Conservation (phyloP, 2,329 filamentous ascomycete genomes). For the Tolypocladium album region DNA sequence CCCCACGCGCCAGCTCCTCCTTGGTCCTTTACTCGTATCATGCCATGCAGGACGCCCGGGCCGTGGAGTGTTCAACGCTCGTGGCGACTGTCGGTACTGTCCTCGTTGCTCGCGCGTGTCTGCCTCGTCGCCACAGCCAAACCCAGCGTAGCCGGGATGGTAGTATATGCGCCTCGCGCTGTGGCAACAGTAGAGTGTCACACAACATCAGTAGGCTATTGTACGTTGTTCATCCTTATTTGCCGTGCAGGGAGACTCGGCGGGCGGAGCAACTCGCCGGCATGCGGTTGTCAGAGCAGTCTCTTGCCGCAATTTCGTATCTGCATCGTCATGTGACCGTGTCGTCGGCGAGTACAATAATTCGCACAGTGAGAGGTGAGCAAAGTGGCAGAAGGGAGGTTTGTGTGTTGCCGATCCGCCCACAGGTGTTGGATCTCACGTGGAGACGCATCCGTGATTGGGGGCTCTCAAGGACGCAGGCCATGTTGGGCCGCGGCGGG, state of each 20-base stretch:
- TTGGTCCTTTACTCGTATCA: background rate
- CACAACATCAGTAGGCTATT: background rate
- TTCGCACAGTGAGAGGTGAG: background rate
- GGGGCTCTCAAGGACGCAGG: background rate
- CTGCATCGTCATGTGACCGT: background rate
- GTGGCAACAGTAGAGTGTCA: background rate
- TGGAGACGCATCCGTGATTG: background rate
- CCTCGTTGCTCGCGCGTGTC: background rate
- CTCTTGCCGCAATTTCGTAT: background rate
- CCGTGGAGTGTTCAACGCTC: background rate
- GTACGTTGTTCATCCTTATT: background rate
- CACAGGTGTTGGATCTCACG: background rate
- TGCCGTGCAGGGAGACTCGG: background rate
- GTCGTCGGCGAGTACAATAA: background rate
- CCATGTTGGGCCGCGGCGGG: background rate
- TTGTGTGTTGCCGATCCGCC: background rate
- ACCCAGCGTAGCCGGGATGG: background rate
- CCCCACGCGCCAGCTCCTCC: background rate
- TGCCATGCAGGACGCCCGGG: background rate
- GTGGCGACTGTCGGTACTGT: background rate
- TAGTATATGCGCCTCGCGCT: background rate
- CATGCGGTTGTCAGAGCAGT: background rate
- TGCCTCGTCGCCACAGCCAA: background rate
- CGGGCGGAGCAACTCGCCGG: background rate
- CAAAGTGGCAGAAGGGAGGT: background rate